A percentile compares a stretch with the other conserved stretches of the same genome.
Evolutionary conservation across 768 basidiomycete genomes (phyloP).

Genomic region (Saitozyma podzolica): DNA sequence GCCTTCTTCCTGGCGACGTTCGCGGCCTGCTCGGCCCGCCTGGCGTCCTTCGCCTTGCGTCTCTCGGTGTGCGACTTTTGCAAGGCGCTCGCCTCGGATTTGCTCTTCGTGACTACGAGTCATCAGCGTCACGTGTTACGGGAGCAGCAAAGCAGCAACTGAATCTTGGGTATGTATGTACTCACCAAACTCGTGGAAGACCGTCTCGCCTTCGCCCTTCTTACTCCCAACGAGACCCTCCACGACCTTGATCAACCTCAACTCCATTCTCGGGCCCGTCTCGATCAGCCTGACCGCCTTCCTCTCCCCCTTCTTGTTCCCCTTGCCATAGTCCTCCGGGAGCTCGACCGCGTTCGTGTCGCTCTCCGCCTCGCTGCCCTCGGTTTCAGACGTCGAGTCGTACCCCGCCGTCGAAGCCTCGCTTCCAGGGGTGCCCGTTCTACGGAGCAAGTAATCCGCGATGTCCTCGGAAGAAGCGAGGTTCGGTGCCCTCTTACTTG

Average conservation of each 20-base stretch:
- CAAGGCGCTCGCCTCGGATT: conserved; percentile 67
- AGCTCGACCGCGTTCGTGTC: conserved; percentile 63
- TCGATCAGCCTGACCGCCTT: conserved; percentile 90
- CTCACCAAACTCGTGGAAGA: conserved; percentile 92
- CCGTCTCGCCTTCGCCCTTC: conserved; percentile 78
- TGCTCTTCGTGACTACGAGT: conserved; percentile 78
- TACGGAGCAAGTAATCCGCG: conserved; percentile 86
- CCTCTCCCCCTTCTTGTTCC: conserved; percentile 86
- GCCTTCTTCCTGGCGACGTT: conserved; percentile 85
- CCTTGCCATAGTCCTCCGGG: conserved; percentile 90
- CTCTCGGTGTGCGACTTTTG: conserved; percentile 76
- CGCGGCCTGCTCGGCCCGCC: conserved; percentile 83
- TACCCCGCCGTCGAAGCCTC: conserved; percentile 62
- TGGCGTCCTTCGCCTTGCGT: conserved; percentile 70
- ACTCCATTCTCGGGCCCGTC: conserved; percentile 92
- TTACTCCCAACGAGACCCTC: conserved; percentile 80
- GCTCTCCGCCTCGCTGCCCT: conserved; percentile 68
- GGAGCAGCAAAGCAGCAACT: conserved; percentile 1
- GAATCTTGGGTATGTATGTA: conserved; percentile 12
- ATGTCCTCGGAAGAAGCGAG: conserved; percentile 90
- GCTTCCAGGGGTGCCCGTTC: conserved; percentile 66
- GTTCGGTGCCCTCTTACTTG: conserved; percentile 56
- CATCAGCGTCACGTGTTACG: conserved; percentile 16
- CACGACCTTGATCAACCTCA: conserved; percentile 86
- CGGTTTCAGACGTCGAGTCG: conserved; percentile 72